Conservation (phyloP, 495 filamentous ascomycete species). For the Glonium stellatum region DNA sequence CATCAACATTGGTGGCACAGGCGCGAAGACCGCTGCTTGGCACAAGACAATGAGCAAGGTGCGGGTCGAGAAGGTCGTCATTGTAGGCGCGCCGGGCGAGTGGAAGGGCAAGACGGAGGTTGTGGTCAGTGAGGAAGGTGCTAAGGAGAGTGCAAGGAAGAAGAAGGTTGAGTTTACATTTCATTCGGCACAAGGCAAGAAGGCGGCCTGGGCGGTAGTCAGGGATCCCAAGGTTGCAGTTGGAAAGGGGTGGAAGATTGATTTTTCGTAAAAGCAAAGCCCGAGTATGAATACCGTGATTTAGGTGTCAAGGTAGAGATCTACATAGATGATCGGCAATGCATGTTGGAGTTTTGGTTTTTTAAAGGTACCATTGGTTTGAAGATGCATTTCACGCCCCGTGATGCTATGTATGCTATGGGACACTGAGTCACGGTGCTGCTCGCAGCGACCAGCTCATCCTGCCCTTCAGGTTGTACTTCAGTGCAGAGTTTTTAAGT, state of each 20-base stretch:
- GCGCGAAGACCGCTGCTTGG: conserved; percentile 63
- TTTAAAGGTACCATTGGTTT: too few species aligned
- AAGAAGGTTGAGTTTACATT: conserved; percentile 51
- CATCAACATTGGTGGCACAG: conserved; percentile 47
- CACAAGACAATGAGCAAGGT: conserved; percentile 70
- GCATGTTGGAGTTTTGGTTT: too few species aligned
- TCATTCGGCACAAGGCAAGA: conserved; percentile 50
- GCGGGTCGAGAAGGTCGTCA: conserved; percentile 69
- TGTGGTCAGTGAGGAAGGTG: conserved; percentile 60
- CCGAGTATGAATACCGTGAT: too few species aligned
- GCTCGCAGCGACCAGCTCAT: too few species aligned
- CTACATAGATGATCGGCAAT: too few species aligned
- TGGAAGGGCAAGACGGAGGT: conserved; percentile 67
- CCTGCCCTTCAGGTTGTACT: too few species aligned
- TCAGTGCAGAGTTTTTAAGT: too few species aligned
- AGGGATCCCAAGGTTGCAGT: conserved; percentile 70
- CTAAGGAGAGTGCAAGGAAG: conserved; percentile 43
- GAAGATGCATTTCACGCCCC: too few species aligned
- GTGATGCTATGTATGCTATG: too few species aligned
- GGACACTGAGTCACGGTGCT: too few species aligned
- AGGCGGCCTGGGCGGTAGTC: conserved; percentile 73
- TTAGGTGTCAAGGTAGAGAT: too few species aligned
- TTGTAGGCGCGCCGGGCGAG: conserved; percentile 66
- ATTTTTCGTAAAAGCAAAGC: conserved; percentile 41
- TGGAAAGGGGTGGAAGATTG: conserved; percentile 75